Conservation (phyloP, 306 rosid species). For the Cicer pinnatifidum region DNA sequence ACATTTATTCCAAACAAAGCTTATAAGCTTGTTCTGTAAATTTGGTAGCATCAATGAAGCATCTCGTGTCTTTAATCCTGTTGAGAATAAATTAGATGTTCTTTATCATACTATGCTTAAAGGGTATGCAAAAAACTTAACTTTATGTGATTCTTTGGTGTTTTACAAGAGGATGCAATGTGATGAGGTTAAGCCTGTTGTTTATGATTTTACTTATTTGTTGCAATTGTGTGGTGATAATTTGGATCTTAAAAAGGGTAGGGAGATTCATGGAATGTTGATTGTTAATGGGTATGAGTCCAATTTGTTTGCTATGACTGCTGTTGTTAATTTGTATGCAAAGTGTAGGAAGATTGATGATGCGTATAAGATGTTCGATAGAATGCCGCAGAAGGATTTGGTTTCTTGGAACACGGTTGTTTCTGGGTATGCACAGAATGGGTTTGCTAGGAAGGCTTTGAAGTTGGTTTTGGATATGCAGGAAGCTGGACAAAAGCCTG, state of each 20-base stretch:
- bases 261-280: conserved; percentile 77
- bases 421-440: conserved; percentile 85
- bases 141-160: conserved; percentile 50
- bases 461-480: conserved; percentile 67
- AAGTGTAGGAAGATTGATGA: conserved; percentile 73
- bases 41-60: conserved; percentile 68
- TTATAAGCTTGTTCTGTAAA: conserved; percentile 76
- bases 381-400: conserved; percentile 82
- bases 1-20: conserved; percentile 85
- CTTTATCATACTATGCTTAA: conserved; percentile 87
- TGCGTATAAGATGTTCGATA: conserved; percentile 81
- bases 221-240: conserved; percentile 71
- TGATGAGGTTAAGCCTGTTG: conserved; percentile 73
- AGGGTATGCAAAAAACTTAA: conserved; percentile 74
- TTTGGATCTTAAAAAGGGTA: conserved; percentile 73
- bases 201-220: conserved; percentile 84
- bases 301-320: conserved; percentile 84
- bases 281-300: conserved; percentile 63
- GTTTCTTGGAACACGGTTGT: conserved; percentile 84
- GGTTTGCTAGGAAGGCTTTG: conserved; percentile 62
- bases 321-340: conserved; percentile 72
- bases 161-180: conserved; percentile 66
- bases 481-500: conserved; percentile 68
- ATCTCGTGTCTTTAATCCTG: conserved; percentile 68
- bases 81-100: conserved; percentile 68